phyloP scores from a whole-genome alignment of 345 rosid species.

The Eucalyptus camaldulensis region DNA sequence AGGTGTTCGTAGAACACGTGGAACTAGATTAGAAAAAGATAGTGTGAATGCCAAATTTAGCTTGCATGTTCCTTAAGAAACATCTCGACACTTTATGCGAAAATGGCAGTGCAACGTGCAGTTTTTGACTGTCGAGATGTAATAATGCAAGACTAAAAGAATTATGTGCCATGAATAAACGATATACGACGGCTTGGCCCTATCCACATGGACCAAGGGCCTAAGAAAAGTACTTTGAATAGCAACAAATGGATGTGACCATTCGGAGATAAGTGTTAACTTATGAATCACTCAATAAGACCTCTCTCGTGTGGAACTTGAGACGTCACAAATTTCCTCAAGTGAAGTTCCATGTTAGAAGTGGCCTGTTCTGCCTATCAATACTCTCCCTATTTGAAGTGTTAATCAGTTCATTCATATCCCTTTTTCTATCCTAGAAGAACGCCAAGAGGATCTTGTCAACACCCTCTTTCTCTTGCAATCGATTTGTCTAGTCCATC shows the following conservation, averaged over 20 bases:
- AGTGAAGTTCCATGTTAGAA: neutral
- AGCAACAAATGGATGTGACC: neutral
- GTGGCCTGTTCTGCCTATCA: rapidly evolving
- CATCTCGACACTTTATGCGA: neutral
- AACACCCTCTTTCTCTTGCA: neutral
- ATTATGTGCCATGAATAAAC: neutral
- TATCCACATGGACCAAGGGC: neutral
- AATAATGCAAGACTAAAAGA: neutral
- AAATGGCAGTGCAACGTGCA: neutral
- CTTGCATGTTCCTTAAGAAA: neutral
- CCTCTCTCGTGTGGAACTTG: neutral
- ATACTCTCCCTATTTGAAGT: neutral
- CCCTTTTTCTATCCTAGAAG: neutral
- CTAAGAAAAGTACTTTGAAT: neutral
- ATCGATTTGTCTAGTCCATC: neutral
- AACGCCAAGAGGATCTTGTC: neutral
- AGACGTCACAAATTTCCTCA: neutral
- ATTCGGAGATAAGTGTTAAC: neutral
- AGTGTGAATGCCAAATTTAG: neutral
- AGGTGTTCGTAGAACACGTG: neutral
- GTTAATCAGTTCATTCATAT: neutral
- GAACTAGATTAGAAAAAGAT: neutral
- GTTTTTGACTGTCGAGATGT: neutral
- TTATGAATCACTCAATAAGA: neutral
- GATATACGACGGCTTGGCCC: neutral